phyloP scores from a whole-genome alignment of 768 basidiomycete species.

The Psilocybe sp. region DNA sequence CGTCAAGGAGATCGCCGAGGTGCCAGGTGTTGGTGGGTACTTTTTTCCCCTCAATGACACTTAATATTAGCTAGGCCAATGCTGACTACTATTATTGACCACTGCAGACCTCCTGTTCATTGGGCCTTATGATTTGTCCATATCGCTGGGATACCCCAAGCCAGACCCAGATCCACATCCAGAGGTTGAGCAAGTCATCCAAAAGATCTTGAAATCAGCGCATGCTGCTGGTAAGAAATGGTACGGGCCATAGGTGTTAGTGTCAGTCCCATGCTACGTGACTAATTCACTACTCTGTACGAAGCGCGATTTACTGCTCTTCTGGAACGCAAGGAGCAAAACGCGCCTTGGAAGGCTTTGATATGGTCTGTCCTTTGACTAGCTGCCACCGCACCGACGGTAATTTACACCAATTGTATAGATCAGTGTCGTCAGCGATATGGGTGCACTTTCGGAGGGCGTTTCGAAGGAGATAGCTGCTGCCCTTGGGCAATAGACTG shows the following conservation, averaged over 20 bases:
- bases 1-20: slow-evolving; percentile 53
- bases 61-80: slow-evolving; percentile 1
- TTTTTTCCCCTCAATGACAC: background rate
- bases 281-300: background rate
- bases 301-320: slow-evolving; percentile 25
- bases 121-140: slow-evolving; percentile 68
- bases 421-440: slow-evolving; percentile 50
- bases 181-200: slow-evolving; percentile 58
- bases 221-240: slow-evolving; percentile 65
- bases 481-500: slow-evolving; percentile 10
- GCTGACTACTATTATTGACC: slow-evolving; percentile 18
- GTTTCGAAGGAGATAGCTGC: slow-evolving; percentile 22
- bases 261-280: too few species aligned
- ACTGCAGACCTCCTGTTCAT: slow-evolving; percentile 48
- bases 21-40: slow-evolving; percentile 59
- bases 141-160: slow-evolving; percentile 55
- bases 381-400: background rate
- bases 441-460: slow-evolving; percentile 38
- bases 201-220: slow-evolving; percentile 44
- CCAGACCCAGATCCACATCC: slow-evolving; percentile 66
- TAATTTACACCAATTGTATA: slow-evolving; percentile 12
- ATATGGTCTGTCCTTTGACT: slow-evolving; percentile 19
- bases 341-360: slow-evolving; percentile 25
- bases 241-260: slow-evolving; percentile 27
- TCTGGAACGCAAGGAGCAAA: slow-evolving; percentile 23